These are phyloP conservation scores for Backusella macrospora DNA, from an alignment of 192 early-diverging fungal genomes.

Conservation along the genomic window DNA sequence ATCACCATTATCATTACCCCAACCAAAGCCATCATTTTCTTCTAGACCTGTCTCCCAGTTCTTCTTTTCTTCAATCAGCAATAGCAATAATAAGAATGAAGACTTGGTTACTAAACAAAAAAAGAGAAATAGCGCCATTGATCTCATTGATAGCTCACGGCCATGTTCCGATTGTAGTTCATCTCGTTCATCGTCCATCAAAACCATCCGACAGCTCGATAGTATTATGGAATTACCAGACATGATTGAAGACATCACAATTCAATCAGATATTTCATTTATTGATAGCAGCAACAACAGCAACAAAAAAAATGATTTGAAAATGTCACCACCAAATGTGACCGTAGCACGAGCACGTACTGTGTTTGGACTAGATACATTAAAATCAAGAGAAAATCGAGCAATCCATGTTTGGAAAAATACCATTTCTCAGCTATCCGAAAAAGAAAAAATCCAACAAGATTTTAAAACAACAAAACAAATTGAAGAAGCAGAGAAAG, in stretches of 20 bases:
- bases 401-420: conserved; percentile 21
- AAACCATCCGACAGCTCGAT: conserved; percentile 1
- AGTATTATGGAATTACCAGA: neutral
- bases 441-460: neutral
- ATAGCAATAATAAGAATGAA: neutral
- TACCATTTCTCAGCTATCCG: neutral
- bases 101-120: neutral
- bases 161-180: neutral
- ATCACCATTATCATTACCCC: neutral
- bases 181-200: conserved; percentile 11
- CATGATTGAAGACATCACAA: neutral
- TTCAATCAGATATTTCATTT: conserved; percentile 13
- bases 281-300: neutral
- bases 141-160: neutral
- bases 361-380: conserved; percentile 15
- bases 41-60: conserved; percentile 16
- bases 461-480: too few species aligned
- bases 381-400: conserved; percentile 1
- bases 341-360: conserved; percentile 20
- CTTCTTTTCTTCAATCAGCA: conserved; percentile 12
- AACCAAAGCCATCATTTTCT: conserved; percentile 6
- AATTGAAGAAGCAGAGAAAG: too few species aligned
- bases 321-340: neutral
- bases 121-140: conserved; percentile 1
- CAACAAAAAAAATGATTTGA: neutral